These are phyloP conservation scores for Dimargaris verticillata DNA, from an alignment of 192 early-diverging fungal species.

Conservation along the genomic window DNA sequence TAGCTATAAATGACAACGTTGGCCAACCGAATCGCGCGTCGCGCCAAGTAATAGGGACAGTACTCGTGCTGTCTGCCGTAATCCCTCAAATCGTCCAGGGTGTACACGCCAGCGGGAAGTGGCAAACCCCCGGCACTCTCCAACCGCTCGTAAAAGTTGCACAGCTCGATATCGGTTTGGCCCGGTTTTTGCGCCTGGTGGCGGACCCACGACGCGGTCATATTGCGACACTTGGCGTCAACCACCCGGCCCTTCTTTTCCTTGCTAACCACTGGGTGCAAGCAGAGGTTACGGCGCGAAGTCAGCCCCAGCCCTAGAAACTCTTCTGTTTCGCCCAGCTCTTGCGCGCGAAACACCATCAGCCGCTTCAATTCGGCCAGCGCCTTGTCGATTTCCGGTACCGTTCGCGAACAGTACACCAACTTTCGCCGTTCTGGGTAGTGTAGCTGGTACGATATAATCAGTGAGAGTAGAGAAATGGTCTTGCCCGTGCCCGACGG, in stretches of 20 bases:
- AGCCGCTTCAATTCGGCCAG: conserved; percentile 86
- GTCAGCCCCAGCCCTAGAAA: conserved; percentile 90
- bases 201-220: conserved; percentile 91
- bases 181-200: conserved; percentile 32
- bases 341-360: conserved; percentile 60
- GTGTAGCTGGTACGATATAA: conserved; percentile 85
- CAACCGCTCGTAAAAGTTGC: conserved; percentile 67
- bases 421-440: conserved; percentile 88
- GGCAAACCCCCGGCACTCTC: conserved; percentile 44
- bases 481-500: conserved; percentile 99
- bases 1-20: conserved; percentile 98
- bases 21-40: conserved; percentile 69
- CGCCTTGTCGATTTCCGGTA: conserved; percentile 99
- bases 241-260: conserved; percentile 74
- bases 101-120: conserved; percentile 85
- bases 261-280: conserved; percentile 76
- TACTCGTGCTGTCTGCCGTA: conserved; percentile 52
- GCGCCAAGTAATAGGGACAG: conserved; percentile 91
- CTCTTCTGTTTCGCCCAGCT: conserved; percentile 42
- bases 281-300: conserved; percentile 83
- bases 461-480: conserved; percentile 82
- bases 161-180: conserved; percentile 34
- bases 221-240: conserved; percentile 77
- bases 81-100: conserved; percentile 82
- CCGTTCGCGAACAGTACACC: conserved; percentile 99